Evolutionary conservation across 176 grass and related monocot species (phyloP).

Genomic region (Sorghum bicolor): Sorghum_bicolor_NCBIv3 NC_012875.2:43198501-43199000

Average conservation of each 20-base stretch:
- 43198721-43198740: conserved; percentile 39
- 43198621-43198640: conserved; percentile 48
- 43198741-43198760: not conserved
- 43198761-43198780: not conserved
- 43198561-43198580: conserved; percentile 60
- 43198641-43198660: conserved; percentile 1
- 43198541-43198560: conserved; percentile 60
- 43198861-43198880: conserved; percentile 12
- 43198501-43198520: conserved; percentile 62
- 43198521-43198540: conserved; percentile 73
- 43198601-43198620: conserved; percentile 47
- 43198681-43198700: not conserved
- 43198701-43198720: conserved; percentile 33
- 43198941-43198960: conserved; percentile 27
- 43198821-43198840: not conserved
- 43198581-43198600: conserved; percentile 34
- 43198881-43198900: conserved; percentile 24
- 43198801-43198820: not conserved
- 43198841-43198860: conserved; percentile 46
- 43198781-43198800: not conserved
- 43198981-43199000: not conserved
- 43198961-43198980: not conserved
- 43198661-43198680: not conserved
- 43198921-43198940: not conserved
- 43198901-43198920: not conserved